Conservation (phyloP, 768 basidiomycete species). For the Aureoboletus auriporus region DNA sequence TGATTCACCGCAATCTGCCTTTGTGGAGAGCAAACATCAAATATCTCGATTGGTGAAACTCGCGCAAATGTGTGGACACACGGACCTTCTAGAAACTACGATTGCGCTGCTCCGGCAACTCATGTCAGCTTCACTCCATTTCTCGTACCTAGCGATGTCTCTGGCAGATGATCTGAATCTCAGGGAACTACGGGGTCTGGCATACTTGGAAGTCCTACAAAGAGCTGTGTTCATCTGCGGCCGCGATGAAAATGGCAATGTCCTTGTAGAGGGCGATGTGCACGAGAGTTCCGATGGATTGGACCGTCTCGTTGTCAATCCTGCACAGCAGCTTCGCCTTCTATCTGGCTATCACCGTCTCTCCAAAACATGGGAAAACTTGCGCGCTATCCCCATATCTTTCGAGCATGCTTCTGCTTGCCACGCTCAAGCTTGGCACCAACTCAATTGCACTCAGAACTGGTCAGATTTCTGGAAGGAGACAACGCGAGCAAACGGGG, state of each 20-base stretch:
- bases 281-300: constrained; percentile 34
- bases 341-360: constrained; percentile 70
- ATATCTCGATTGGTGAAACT: constrained; percentile 60
- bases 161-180: constrained; percentile 69
- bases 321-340: constrained; percentile 59
- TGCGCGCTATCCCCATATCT: constrained; percentile 52
- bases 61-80: constrained; percentile 64
- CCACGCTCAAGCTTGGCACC: constrained; percentile 65
- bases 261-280: constrained; percentile 29
- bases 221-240: constrained; percentile 38
- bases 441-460: constrained; percentile 65
- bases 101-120: constrained; percentile 53
- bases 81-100: constrained; percentile 57
- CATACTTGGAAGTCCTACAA: constrained; percentile 74
- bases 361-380: constrained; percentile 59
- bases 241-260: constrained; percentile 9
- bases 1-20: constrained; percentile 31
- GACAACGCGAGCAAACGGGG: constrained; percentile 57
- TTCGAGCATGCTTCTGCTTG: constrained; percentile 66
- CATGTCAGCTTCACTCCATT: constrained; percentile 59
- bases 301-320: constrained; percentile 50
- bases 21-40: constrained; percentile 40
- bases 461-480: constrained; percentile 83
- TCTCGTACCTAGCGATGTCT: constrained; percentile 70
- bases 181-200: constrained; percentile 53